phyloP scores from a whole-genome alignment of 768 basidiomycete species.

The Mrakia frigida region DNA sequence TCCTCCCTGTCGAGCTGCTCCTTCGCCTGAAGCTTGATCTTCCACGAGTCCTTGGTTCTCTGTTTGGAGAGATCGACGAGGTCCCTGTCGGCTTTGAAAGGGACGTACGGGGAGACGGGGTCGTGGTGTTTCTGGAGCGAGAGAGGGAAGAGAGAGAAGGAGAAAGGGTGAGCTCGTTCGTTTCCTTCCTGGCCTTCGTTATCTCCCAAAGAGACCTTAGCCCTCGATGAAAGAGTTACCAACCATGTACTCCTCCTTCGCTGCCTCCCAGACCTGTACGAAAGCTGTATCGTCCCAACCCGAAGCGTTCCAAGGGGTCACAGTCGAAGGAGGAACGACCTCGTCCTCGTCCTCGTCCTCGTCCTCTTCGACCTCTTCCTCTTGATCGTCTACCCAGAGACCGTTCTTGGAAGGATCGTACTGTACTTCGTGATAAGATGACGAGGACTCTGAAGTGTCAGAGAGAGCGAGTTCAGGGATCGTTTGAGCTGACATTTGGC shows the following conservation, averaged over 20 bases:
- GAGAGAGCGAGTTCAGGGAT: conserved; percentile 20
- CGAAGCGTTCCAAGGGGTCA: conserved; percentile 1
- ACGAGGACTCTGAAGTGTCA: not conserved
- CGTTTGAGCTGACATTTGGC: not conserved
- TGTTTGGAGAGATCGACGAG: conserved; percentile 15
- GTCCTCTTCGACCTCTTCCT: not conserved
- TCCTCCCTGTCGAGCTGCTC: conserved; percentile 12
- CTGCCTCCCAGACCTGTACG: conserved; percentile 13
- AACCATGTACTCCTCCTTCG: conserved; percentile 21
- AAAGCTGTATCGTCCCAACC: conserved; percentile 21
- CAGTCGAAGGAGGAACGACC: not conserved
- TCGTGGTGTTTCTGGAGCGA: conserved; percentile 9
- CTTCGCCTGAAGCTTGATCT: conserved; percentile 15
- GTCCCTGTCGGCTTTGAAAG: conserved; percentile 7
- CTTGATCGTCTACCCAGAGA: conserved; percentile 16
- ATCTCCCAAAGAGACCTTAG: too few species aligned
- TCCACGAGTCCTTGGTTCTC: conserved; percentile 16
- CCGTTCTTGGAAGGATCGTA: conserved; percentile 1
- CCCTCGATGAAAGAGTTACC: not conserved
- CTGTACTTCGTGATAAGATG: not conserved
- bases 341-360: not conserved
- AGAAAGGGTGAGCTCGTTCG: not conserved
- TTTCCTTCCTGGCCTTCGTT: not conserved
- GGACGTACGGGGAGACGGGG: not conserved
- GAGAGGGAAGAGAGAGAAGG: not conserved